Evolutionary conservation across 2,329 filamentous ascomycete genomes (phyloP).

Genomic region (Alternaria viburni): DNA sequence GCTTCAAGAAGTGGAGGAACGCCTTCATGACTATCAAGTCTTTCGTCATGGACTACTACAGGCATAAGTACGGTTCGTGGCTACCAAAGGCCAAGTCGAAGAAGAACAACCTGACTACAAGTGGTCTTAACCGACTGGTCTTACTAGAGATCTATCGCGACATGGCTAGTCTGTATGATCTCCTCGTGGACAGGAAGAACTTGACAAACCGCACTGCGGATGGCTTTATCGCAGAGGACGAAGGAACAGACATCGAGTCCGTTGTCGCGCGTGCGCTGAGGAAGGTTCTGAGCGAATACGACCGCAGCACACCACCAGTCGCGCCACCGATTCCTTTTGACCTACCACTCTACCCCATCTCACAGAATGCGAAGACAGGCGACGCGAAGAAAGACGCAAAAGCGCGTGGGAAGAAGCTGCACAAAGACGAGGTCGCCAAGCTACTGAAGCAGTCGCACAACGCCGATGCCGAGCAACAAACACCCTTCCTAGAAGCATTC

Average conservation of each 20-base stretch:
- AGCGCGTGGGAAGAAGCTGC: constrained; percentile 72
- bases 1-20: constrained; percentile 83
- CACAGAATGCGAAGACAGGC: constrained; percentile 69
- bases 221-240: constrained; percentile 64
- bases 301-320: constrained; percentile 86
- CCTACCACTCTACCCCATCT: constrained; percentile 75
- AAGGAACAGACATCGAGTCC: constrained; percentile 61
- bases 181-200: constrained; percentile 79
- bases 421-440: constrained; percentile 77
- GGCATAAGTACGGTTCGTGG: constrained; percentile 74
- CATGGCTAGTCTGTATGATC: constrained; percentile 84
- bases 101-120: constrained; percentile 87
- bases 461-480: constrained; percentile 67
- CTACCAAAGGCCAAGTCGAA: constrained; percentile 90
- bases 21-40: constrained; percentile 77
- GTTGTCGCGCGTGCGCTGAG: constrained; percentile 71
- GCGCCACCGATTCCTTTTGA: constrained; percentile 92
- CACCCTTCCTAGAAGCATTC: constrained; percentile 72
- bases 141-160: constrained; percentile 84
- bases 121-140: constrained; percentile 83
- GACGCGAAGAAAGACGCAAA: constrained; percentile 77
- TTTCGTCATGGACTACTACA: constrained; percentile 75
- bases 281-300: constrained; percentile 83
- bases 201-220: constrained; percentile 81
- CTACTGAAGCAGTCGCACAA: constrained; percentile 85